Base-by-base conservation (phyloP, 495 filamentous ascomycete genomes). In the Opeltia flavorubescens region DNA sequence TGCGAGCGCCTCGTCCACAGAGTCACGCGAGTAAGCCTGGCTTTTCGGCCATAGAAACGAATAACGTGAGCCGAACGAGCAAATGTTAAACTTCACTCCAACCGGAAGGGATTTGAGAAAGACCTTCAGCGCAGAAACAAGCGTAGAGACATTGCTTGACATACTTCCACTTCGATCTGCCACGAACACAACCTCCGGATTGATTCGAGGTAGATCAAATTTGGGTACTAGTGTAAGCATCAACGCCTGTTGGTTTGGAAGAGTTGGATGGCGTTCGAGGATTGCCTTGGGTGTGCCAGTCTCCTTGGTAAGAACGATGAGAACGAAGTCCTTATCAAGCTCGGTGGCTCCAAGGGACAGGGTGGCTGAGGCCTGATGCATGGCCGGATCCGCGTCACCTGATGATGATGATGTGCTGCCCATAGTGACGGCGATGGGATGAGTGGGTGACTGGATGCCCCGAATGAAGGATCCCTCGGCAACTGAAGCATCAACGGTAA, bases 61-160 rank as follows among this genome's bases (percentile, higher is more conserved):
- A 50, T 72, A 52, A 0, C 15, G 12, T 18, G 44, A 62, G 8
- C 82, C 82, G 50, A 87, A 87, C 1, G 76, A 82, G 59, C 76
- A 80, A 48, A 86, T 84, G 59, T 87, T 85, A 66, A 87, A 86
- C 55, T 72, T 75, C 43, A 77, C 62, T 0, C 80, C 80, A 1
- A 76, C 50, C 1, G 82, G 81, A 13, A 87, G 59, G 0, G 77
- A 81, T 51, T 83, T 84, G 27, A 87, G 64, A 51, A 86, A 81
- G n/a, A 84, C 60, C 2, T 66, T 66, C 23, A 86, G 63, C 2
- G 81, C 81, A 5, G 68, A 63, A 13, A 68, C 56, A 23, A 83
- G 59, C 13, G 74, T 72, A 1, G 52, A 29, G 1, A 83, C 83
- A 28, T 60, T 57, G 1, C 49, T 48, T 1, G 18, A 21, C 83